Conservation (phyloP, 495 filamentous ascomycete genomes). For the Xylaria scruposa region DNA sequence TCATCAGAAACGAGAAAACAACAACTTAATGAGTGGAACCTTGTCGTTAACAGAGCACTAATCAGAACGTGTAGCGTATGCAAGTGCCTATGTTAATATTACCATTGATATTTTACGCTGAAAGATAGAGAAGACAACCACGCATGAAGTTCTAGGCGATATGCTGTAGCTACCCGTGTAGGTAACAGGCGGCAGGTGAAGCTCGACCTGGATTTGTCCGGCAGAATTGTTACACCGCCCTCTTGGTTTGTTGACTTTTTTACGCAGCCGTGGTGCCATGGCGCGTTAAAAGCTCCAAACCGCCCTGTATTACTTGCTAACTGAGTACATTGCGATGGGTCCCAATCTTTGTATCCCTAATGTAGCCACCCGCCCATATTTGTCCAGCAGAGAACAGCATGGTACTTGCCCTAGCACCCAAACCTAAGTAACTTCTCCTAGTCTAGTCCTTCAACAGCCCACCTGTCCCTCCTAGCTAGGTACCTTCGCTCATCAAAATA, state of each 20-base stretch:
- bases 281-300: slow-evolving; percentile 11
- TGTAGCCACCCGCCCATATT: neutral
- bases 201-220: slow-evolving; percentile 13
- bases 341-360: neutral
- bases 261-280: neutral
- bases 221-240: slow-evolving; percentile 27
- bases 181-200: slow-evolving; percentile 4
- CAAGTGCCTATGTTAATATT: neutral
- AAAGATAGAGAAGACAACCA: neutral
- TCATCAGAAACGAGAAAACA: neutral
- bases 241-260: slow-evolving; percentile 23
- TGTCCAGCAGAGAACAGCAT: neutral
- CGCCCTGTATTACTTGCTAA: neutral
- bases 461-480: neutral
- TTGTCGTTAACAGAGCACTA: neutral
- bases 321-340: neutral
- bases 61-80: neutral
- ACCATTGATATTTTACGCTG: neutral
- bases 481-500: neutral
- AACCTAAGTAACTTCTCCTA: neutral
- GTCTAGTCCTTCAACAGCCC: neutral
- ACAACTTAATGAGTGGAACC: slow-evolving; percentile 4
- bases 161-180: neutral
- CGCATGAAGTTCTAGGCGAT: neutral
- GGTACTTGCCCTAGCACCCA: slow-evolving; percentile 1